These are phyloP conservation scores for Aspergillus ochraceoroseus DNA, from an alignment of 2,329 filamentous ascomycete species.

Conservation along the genomic window DNA sequence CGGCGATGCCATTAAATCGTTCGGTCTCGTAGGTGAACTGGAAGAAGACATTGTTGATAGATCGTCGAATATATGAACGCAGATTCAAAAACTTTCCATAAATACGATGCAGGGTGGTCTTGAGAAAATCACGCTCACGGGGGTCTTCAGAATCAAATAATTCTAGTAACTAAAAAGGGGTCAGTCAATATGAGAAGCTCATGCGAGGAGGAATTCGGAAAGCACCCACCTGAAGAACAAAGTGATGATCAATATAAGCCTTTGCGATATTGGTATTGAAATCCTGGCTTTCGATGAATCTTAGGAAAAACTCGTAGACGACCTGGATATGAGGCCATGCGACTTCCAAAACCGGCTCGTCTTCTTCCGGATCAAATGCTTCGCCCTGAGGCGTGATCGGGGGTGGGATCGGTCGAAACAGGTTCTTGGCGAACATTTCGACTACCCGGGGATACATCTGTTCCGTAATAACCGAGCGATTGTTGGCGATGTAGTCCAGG, in stretches of 20 bases:
- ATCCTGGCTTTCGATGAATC: conserved; percentile 98
- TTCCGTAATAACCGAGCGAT: conserved; percentile 95
- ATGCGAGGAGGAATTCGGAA: neutral
- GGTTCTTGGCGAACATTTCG: conserved; percentile 98
- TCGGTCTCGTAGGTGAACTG: conserved; percentile 99
- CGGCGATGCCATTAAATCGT: conserved; percentile 95
- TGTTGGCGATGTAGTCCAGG: conserved; percentile 97
- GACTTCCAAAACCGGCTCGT: conserved; percentile 95
- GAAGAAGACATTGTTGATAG: conserved; percentile 99
- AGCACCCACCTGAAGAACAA: conserved; percentile 67
- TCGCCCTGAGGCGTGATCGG: conserved; percentile 97
- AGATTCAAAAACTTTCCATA: conserved; percentile 99
- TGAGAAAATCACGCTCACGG: conserved; percentile 91
- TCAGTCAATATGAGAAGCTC: conserved; percentile 10
- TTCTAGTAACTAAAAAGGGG: conserved; percentile 65
- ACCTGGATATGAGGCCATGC: conserved; percentile 99
- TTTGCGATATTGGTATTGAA: conserved; percentile 99
- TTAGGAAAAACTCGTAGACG: conserved; percentile 97
- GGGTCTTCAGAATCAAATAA: conserved; percentile 98
- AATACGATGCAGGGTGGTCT: conserved; percentile 95
- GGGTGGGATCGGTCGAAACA: conserved; percentile 94
- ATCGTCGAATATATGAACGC: conserved; percentile 91
- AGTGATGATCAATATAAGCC: conserved; percentile 96
- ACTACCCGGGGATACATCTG: conserved; percentile 98
- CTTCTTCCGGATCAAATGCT: conserved; percentile 96